Evolutionary conservation across 2,329 filamentous ascomycete species (phyloP).

Genomic region (Cordyceps sp.): DNA sequence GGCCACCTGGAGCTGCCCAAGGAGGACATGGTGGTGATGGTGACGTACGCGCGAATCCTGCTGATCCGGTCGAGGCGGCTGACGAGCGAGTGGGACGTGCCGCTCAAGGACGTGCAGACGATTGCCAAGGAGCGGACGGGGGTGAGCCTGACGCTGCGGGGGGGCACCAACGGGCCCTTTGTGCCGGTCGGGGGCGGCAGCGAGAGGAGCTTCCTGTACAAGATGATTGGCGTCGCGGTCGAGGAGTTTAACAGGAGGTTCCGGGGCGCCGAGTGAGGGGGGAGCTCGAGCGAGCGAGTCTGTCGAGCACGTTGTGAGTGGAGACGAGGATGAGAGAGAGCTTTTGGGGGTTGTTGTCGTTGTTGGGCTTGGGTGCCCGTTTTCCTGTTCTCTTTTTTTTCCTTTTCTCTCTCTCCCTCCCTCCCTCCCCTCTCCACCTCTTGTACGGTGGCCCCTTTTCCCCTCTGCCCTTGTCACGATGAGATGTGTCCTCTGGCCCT

Average conservation of each 20-base stretch:
- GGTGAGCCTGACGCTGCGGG: conserved; percentile 73
- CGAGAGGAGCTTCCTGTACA: conserved; percentile 44
- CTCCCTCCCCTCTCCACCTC: no score
- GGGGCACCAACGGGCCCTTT: conserved; percentile 86
- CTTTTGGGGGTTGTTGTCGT: no score
- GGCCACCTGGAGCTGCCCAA: conserved; percentile 83
- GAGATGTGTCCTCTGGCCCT: no score
- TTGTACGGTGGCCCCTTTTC: no score
- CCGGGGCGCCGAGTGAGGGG: conserved; percentile 18
- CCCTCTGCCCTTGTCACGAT: no score
- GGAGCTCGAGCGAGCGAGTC: no score
- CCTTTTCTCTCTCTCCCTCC: no score
- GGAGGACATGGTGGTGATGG: conserved; percentile 78
- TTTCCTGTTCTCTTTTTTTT: no score
- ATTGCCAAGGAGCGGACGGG: conserved; percentile 95
- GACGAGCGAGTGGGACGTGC: conserved; percentile 88
- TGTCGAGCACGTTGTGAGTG: neutral
- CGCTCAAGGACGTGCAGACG: conserved; percentile 88
- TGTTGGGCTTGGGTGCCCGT: no score
- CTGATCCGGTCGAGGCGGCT: conserved; percentile 76
- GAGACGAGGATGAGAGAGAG: no score
- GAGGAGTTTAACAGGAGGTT: conserved; percentile 52
- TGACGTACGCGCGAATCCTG: conserved; percentile 78
- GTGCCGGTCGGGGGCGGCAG: conserved; percentile 86
- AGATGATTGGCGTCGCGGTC: conserved; percentile 48